Conservation (phyloP, 305 asterid genomes). For the Solanum hybrid region DNA sequence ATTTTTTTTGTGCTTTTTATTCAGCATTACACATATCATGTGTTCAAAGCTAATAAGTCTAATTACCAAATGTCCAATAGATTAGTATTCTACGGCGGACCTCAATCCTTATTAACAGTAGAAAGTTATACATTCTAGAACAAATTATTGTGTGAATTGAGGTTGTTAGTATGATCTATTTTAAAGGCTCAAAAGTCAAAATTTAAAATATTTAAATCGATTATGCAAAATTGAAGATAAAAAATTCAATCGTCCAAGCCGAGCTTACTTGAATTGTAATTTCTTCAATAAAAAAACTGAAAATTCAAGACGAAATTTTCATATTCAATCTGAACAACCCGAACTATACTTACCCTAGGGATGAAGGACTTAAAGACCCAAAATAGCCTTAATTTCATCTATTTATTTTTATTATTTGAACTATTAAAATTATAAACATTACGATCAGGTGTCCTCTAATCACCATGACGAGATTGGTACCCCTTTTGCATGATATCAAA, state of each 20-base stretch:
- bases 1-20: not conserved
- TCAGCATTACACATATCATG: not conserved
- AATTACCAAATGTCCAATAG: not conserved
- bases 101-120: not conserved
- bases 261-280: not conserved
- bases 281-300: not conserved
- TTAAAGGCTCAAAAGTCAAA: not conserved
- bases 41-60: not conserved
- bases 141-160: not conserved
- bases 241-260: not conserved
- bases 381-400: no score
- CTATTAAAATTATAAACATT: no score
- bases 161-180: no score
- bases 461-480: not conserved
- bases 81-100: not conserved
- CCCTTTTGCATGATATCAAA: not conserved
- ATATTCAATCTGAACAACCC: no score
- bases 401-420: no score
- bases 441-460: not conserved
- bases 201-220: not conserved
- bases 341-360: not conserved
- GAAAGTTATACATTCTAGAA: not conserved
- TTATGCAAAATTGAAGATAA: no score
- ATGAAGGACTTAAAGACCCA: not conserved
- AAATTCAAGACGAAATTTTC: not conserved